These are phyloP conservation scores for Sclerotinia glacialis DNA, from an alignment of 2,329 filamentous ascomycete species.

Conservation along the genomic window DNA sequence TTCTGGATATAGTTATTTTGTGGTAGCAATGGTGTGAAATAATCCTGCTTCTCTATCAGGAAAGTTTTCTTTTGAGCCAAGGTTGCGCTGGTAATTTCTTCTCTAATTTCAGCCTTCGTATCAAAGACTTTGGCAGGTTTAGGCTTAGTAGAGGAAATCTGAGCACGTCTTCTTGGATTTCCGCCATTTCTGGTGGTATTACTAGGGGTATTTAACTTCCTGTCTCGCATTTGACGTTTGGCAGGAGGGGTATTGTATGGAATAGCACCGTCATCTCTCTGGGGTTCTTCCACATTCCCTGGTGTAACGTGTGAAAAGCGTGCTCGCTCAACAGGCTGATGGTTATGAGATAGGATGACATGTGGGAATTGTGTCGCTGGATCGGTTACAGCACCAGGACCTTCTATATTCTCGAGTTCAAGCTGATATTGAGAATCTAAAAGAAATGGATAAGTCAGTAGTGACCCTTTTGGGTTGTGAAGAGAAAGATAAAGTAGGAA, in stretches of 20 bases:
- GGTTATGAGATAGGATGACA: neutral
- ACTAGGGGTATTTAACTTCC: neutral
- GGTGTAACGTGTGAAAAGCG: neutral
- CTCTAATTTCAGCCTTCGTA: conserved; percentile 23
- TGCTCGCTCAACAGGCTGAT: neutral
- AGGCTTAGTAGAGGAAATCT: neutral
- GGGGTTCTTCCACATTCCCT: too few relatives aligned
- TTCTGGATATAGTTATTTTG: conserved; percentile 40
- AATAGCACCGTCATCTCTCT: neutral
- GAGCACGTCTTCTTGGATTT: neutral
- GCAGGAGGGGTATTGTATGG: neutral
- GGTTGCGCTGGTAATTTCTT: conserved; percentile 37
- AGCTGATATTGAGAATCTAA: neutral
- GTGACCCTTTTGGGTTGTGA: neutral
- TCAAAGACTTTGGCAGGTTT: neutral
- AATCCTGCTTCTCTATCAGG: conserved; percentile 39
- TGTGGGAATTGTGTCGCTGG: neutral
- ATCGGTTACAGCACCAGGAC: too few relatives aligned
- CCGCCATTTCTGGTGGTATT: neutral
- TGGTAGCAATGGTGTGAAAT: conserved; percentile 39
- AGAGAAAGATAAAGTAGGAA: neutral
- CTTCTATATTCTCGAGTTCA: neutral
- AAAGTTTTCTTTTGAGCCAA: conserved; percentile 37
- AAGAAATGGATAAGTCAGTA: neutral
- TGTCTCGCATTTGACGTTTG: neutral